phyloP scores from a whole-genome alignment of 225 moss, liverwort and hornwort species.

The Pleurozium schreberi region DNA sequence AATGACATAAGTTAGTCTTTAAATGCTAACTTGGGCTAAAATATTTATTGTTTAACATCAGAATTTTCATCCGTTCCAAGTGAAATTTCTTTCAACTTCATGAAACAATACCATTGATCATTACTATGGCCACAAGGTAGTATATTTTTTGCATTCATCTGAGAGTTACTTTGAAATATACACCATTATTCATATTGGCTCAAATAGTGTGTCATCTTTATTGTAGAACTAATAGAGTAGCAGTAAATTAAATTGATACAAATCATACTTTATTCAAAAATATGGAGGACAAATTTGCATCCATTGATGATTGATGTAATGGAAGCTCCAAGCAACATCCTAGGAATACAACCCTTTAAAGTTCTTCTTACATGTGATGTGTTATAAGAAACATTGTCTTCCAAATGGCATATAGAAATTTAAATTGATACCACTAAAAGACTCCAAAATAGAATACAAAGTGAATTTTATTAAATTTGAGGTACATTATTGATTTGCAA shows the following conservation, averaged over 20 bases:
- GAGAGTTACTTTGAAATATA: neutral
- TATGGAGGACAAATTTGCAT: neutral
- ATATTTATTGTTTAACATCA: too few relatives aligned
- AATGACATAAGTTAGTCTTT: too few relatives aligned
- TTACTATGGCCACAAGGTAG: neutral
- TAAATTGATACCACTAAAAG: too few relatives aligned
- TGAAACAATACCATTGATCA: neutral
- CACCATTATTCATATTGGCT: neutral
- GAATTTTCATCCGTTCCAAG: too few relatives aligned
- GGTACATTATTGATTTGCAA: neutral
- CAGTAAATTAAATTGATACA: neutral
- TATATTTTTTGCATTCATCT: neutral
- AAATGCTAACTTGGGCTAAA: too few relatives aligned
- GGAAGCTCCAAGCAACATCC: neutral
- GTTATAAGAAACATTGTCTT: neutral
- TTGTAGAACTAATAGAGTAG: too few relatives aligned
- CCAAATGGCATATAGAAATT: neutral
- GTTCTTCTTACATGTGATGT: neutral
- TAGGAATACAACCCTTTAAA: neutral
- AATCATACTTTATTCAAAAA: neutral
- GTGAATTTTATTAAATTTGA: neutral
- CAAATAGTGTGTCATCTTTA: neutral
- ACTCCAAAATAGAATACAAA: neutral
- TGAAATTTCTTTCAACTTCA: too few relatives aligned
- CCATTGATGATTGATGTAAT: rapidly evolving